Evolutionary conservation across 192 early-diverging fungal genomes (phyloP), one percentile per base, ranked within the genome.

Genomic region (Backusella mclennaniae): DNA sequence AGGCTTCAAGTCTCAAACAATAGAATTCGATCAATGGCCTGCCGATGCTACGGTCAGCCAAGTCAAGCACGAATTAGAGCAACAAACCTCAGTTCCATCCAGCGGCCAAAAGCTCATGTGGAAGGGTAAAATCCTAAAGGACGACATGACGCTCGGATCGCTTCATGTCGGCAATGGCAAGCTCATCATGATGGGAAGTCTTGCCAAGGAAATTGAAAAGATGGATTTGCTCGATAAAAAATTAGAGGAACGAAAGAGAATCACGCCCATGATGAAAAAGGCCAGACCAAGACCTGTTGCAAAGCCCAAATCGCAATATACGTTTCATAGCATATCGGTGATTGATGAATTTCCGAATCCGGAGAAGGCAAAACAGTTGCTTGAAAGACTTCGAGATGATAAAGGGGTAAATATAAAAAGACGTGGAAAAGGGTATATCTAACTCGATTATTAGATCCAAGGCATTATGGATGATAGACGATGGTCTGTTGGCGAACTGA

Each of bases 301-400:
- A 33, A 39, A 33, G 46, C 52, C 15, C 19, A 52, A 80, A 29
- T 36, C 76, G 23, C 77, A 87, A 38, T 90, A 88, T 78, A 92
- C 89, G 0, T 95, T 93, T 77, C 86, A 85, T 35, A 53, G 68
- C 0, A 84, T 94, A 23, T 68, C 85, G 52, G 84, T 90, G 2
- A 82, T 95, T 9, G 81, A 86, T 46, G 80, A 89, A 68, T 91
- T 92, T 74, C 76, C 80, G 0, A 69, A 86, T 26, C 80, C 82
- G 4, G 85, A 85, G 12, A 83, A 81, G 17, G 94, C 94, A 4
- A 76, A 77, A 26, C 77, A 74, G 26, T 38, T 96, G 9, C 84
- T 96, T 29, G 84, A 90, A n/a, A 85, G 89, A 35, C 77, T 96
- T n/a, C 77, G 88, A 14, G 80, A 89, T 46, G 94, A 96, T 77